Percentiles rank a stretch among this genome's conserved stretches.
phyloP scores from a whole-genome alignment of 495 filamentous ascomycete genomes.

The Aspergillus affinis region DNA sequence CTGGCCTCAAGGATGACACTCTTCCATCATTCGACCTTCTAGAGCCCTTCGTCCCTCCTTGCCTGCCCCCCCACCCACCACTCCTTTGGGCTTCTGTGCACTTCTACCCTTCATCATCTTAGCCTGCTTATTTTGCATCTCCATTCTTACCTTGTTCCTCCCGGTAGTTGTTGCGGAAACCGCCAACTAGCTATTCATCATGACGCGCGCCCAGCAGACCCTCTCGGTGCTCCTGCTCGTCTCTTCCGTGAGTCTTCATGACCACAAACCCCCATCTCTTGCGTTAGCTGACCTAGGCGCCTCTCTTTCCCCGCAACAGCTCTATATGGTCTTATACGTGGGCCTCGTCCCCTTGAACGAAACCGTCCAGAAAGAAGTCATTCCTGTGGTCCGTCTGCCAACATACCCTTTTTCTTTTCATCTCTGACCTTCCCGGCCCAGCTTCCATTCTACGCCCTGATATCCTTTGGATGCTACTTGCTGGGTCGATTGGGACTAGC shows the following conservation, averaged over 20 bases:
- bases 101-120: background rate
- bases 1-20: background rate
- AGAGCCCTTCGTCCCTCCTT: background rate
- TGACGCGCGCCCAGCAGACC: slow-evolving; percentile 94
- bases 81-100: background rate
- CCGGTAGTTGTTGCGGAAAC: background rate
- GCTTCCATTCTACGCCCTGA: slow-evolving; percentile 90
- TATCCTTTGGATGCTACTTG: slow-evolving; percentile 90
- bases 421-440: slow-evolving; percentile 30
- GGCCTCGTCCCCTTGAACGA: slow-evolving; percentile 80
- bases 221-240: slow-evolving; percentile 82
- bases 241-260: slow-evolving; percentile 66
- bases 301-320: slow-evolving; percentile 3
- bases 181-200: slow-evolving; percentile 36
- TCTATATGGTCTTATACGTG: slow-evolving; percentile 80
- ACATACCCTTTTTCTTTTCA: background rate
- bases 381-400: slow-evolving; percentile 49
- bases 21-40: background rate
- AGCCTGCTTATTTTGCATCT: background rate
- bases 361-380: slow-evolving; percentile 54
- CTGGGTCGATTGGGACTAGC: slow-evolving; percentile 88
- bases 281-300: slow-evolving; percentile 8
- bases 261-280: slow-evolving; percentile 9
- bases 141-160: background rate
- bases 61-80: background rate